Evolutionary conservation across 169 alveolate genomes (phyloP), one percentile per base, ranked within the genome.

Genomic region (Ichthyophthirius multifiliis): DNA sequence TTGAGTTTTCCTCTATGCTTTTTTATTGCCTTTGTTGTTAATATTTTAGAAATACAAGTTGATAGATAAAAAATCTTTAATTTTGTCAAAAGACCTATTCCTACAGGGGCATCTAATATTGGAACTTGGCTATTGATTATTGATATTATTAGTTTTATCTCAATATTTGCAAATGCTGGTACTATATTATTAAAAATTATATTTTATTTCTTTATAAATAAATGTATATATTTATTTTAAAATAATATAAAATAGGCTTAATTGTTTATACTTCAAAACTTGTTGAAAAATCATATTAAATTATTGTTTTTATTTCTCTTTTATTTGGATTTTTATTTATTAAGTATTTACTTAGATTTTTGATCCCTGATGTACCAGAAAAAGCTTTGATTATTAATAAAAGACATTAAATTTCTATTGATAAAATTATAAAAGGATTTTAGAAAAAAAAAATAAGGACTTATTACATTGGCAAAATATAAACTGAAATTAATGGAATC

Each of bases 61-160:
- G 82, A 81, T 48, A 81, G 73, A 71, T 43, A 16, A 16, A 81
- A 81, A 31, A 23, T 81, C 16, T 27, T 48, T 31, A 20, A 18
- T 37, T 37, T 55, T 2, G 34, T 34, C 15, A 34, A 46, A 55
- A 67, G 82, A 15, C 86, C 82, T 1, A 47, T 73, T 15, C 77
- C 86, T 16, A 31, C 47, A 43, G 86, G 82, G 13, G 77, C 77
- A 7, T 45, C 82, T 3, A 81, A 37, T 9, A 81, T 81, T n/a
- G 86, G 86, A 71, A 81, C 65, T 71, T 81, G 86, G 82, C 45
- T 71, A 0, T 39, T 81, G 20, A 81, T 81, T 16, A 31, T 81
- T 5, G 82, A 81, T 7, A 39, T 63, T 3, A 81, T 81, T 10
- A 81, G 75, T n/a, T 81, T 81, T 43, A 44, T 71, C 31, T 37